Evolutionary conservation across 441 rosid genomes (phyloP).

Genomic region (Brassica balearica): DNA sequence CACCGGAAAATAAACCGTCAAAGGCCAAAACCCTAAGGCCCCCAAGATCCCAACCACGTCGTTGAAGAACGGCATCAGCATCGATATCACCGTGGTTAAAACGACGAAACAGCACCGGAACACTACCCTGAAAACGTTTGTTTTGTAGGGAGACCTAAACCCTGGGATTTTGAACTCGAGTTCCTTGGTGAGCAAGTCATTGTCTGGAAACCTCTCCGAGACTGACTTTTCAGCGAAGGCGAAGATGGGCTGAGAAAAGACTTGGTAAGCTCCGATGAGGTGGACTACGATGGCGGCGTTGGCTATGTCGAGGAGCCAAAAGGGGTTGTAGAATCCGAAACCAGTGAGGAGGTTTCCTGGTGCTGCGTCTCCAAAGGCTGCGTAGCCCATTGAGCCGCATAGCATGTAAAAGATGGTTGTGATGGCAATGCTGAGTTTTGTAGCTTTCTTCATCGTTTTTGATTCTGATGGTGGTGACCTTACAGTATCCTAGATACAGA

Average conservation of each 20-base stretch:
- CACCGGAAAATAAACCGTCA: conserved; percentile 87
- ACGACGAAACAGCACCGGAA: conserved; percentile 81
- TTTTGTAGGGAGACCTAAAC: conserved; percentile 46
- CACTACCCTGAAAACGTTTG: conserved; percentile 73
- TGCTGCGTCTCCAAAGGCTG: conserved; percentile 69
- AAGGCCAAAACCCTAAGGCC: conserved; percentile 90
- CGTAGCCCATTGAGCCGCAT: conserved; percentile 72
- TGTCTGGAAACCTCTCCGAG: conserved; percentile 54
- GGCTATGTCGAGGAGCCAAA: conserved; percentile 66
- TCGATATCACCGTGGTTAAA: conserved; percentile 67
- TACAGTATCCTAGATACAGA: conserved; percentile 54
- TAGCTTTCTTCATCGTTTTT: conserved; percentile 70
- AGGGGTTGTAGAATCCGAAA: conserved; percentile 65
- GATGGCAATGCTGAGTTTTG: conserved; percentile 52
- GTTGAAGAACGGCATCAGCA: conserved; percentile 91
- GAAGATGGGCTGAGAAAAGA: conserved; percentile 63
- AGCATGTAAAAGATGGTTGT: conserved; percentile 64
- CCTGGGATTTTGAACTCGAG: conserved; percentile 61
- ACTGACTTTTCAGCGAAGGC: conserved; percentile 71
- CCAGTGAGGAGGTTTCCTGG: conserved; percentile 64
- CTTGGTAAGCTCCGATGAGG: conserved; percentile 57
- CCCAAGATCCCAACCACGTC: conserved; percentile 85
- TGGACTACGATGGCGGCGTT: conserved; percentile 63
- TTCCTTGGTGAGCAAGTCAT: conserved; percentile 64
- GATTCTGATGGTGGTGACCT: conserved; percentile 69